A percentile compares a stretch with the other conserved stretches of the same genome.
These are phyloP conservation scores for Bipolaris zeicola DNA, from an alignment of 2,329 filamentous ascomycete genomes.

Conservation along the genomic window DNA sequence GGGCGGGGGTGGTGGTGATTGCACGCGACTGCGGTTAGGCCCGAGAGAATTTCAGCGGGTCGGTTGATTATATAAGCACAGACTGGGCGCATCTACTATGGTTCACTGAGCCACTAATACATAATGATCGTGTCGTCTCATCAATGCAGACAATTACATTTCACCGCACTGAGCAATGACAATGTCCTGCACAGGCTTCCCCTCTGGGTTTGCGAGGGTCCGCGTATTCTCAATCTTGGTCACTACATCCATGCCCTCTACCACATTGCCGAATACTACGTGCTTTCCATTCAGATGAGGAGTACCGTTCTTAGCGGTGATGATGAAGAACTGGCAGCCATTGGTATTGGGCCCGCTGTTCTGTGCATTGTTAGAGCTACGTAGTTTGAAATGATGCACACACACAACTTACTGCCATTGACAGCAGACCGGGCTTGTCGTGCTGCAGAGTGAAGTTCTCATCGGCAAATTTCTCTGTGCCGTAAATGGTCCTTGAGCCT, in stretches of 20 bases:
- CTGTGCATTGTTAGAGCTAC: constrained; percentile 50
- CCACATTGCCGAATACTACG: constrained; percentile 90
- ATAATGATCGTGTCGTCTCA: too few species aligned
- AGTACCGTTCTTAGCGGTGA: constrained; percentile 71
- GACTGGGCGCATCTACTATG: not conserved
- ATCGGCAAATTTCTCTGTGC: constrained; percentile 80
- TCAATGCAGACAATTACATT: constrained; percentile 64
- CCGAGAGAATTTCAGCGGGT: constrained; percentile 19
- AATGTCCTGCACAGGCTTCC: constrained; percentile 84
- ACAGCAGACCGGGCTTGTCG: constrained; percentile 77
- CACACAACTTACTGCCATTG: constrained; percentile 69
- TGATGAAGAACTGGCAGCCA: constrained; percentile 97
- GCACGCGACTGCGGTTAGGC: constrained; percentile 20
- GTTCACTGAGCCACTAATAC: not conserved
- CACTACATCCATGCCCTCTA: constrained; percentile 89
- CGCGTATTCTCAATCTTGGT: constrained; percentile 91
- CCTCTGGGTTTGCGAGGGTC: constrained; percentile 65
- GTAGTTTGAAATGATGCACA: not conserved
- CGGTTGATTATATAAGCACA: constrained; percentile 20
- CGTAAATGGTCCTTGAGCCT: constrained; percentile 86
- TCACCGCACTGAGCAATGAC: constrained; percentile 87
- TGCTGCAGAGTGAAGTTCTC: constrained; percentile 88
- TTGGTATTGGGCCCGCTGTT: constrained; percentile 93
- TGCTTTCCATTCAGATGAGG: constrained; percentile 92
- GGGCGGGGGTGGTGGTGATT: constrained; percentile 20